These are phyloP conservation scores for Sclerotinia glacialis DNA, from an alignment of 2,329 filamentous ascomycete species.

Conservation along the genomic window DNA sequence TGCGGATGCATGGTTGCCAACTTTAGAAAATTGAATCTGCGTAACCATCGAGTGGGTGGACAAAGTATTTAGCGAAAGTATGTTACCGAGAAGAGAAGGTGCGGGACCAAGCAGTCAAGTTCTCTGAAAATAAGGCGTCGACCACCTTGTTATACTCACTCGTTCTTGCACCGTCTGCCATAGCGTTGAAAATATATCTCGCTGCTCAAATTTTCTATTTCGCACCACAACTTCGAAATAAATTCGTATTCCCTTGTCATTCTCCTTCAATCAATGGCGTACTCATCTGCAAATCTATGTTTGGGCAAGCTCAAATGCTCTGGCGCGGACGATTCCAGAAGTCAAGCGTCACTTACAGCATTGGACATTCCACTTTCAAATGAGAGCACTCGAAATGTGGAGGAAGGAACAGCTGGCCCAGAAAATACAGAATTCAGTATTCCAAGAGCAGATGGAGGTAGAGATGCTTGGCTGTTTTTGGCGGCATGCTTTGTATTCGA, in stretches of 20 bases:
- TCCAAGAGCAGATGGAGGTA: slow-evolving; percentile 49
- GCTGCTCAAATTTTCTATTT: neutral
- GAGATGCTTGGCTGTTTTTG: slow-evolving; percentile 51
- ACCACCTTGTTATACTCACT: slow-evolving; percentile 4
- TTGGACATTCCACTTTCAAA: neutral
- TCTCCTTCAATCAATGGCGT: neutral
- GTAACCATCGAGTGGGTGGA: slow-evolving; percentile 6
- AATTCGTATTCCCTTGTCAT: neutral
- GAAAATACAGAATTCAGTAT: slow-evolving; percentile 5
- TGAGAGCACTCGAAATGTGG: neutral
- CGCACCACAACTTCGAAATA: neutral
- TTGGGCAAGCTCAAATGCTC: neutral
- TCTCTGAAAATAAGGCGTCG: neutral
- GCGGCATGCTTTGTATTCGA: slow-evolving; percentile 52
- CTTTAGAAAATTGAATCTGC: neutral
- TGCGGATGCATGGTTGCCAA: neutral
- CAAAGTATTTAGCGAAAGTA: neutral
- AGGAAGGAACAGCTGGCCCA: neutral
- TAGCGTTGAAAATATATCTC: neutral
- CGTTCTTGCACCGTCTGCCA: neutral
- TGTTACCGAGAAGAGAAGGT: slow-evolving; percentile 13
- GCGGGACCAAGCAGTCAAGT: neutral
- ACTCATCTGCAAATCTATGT: neutral
- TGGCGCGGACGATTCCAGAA: neutral
- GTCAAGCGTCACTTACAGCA: neutral